Evolutionary conservation across 441 rosid species (phyloP).

Genomic region (Syzygium syzygioides): DNA sequence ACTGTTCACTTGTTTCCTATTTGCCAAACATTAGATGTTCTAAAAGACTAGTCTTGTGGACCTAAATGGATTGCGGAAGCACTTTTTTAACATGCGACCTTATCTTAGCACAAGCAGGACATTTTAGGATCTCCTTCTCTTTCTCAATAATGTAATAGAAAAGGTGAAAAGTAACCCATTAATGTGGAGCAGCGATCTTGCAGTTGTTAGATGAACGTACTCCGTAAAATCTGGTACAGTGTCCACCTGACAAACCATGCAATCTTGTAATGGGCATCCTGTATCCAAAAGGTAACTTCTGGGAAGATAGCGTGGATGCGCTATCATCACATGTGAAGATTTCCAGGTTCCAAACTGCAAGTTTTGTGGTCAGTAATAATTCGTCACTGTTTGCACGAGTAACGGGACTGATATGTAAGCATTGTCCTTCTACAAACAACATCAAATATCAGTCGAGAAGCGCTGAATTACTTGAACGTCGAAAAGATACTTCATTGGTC

Average conservation of each 20-base stretch:
- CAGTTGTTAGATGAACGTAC: conserved; percentile 80
- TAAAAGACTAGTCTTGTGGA: background rate
- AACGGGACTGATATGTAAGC: too few species aligned
- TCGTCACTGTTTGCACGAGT: too few species aligned
- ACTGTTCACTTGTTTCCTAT: background rate
- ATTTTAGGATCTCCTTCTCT: background rate
- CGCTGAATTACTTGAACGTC: background rate
- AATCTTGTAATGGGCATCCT: background rate
- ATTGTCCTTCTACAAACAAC: background rate
- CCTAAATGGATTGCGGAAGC: background rate
- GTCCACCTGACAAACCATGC: conserved; percentile 60
- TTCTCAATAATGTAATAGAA: background rate
- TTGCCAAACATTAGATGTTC: background rate
- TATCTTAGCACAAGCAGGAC: background rate
- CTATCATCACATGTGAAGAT: background rate
- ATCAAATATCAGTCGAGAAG: background rate
- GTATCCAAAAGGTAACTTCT: background rate
- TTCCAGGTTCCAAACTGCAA: too few species aligned
- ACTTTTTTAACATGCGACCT: background rate
- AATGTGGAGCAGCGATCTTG: conserved; percentile 79
- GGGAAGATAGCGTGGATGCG: background rate
- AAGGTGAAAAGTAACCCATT: conserved; percentile 52
- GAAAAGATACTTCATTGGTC: background rate
- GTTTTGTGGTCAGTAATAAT: too few species aligned
- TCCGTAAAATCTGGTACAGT: conserved; percentile 74